These are phyloP conservation scores for Solanum hybrid DNA, from an alignment of 305 asterid species.

Conservation along the genomic window DNA sequence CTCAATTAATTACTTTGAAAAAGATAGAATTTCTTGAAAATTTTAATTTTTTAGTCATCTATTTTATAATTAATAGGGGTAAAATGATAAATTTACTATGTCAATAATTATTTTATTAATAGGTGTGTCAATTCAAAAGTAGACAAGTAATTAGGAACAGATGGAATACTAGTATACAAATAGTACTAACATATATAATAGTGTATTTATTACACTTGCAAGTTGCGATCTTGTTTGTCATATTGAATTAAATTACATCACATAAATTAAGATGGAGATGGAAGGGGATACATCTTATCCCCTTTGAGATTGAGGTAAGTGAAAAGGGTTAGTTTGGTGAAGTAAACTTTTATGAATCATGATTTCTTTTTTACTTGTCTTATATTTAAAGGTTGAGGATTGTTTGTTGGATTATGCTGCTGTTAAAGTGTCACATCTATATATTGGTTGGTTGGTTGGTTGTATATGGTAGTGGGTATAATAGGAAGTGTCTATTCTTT, in stretches of 20 bases:
- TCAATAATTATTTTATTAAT: too few species aligned
- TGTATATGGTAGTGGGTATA: neutral
- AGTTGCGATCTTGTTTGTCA: neutral
- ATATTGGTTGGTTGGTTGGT: neutral
- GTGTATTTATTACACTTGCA: neutral
- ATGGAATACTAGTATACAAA: too few species aligned
- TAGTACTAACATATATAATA: slow-evolving; percentile 1
- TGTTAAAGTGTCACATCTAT: neutral
- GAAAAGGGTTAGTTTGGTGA: neutral
- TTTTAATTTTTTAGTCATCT: too few species aligned
- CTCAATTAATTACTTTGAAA: too few species aligned
- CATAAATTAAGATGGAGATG: too few species aligned
- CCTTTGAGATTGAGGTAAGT: neutral
- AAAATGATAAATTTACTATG: too few species aligned
- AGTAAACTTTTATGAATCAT: neutral
- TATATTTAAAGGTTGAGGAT: neutral
- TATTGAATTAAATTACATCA: too few species aligned
- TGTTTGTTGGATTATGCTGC: neutral
- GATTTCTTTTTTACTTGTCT: neutral
- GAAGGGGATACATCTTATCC: neutral
- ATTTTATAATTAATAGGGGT: too few species aligned
- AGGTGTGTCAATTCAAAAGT: too few species aligned
- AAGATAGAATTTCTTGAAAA: too few species aligned
- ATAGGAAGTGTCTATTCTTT: neutral
- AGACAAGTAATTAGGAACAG: too few species aligned